Base-by-base conservation (phyloP, 176 grass and related monocot genomes). In the Avena insularis region DNA sequence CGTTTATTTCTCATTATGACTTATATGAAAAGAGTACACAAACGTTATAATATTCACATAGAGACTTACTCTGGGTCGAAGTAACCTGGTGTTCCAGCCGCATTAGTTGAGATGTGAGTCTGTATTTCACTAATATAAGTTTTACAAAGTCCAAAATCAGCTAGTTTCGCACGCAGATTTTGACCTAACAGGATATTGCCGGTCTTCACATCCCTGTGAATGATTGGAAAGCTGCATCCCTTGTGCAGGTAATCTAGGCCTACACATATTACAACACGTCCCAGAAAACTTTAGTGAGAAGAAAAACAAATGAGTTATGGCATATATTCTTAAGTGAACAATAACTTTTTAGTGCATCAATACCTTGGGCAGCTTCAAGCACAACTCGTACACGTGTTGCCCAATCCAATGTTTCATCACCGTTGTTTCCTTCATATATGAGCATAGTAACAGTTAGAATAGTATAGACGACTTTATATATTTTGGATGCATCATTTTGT, bases 61-160 rank as follows among this genome's bases (percentile, higher is more conserved):
- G 59, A 12, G n/a, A 48, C 46, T 11, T 91, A 85, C 86, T 91
- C 90, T 21, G 90, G 86, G 43, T 91, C 90, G 27, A 91, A 56
- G 76, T 91, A 91, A 47, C 86, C 86, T 3, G 59, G 54, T 38
- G 90, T 71, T 16, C 90, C 90, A 35, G 31, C 76, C 6, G 76
- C 57, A 17, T 70, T 48, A 13, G 16, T 27, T 4, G 63, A 82
- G 47, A 68, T 11, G 17, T 56, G 77, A 67, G 71, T 40, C 36
- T 76, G 48, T 19, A 33, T 53, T 16, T 90, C 50, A n/a, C 65
- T 45, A 15, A 53, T 17, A 20, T 45, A 87, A 4, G 64, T 64
- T 56, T 51, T 88, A 16, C 86, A 77, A 19, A 86, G 75, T n/a
- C 86, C 86, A 62, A 91, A 91, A 78, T 91, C 90, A 19, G 90